Evolutionary conservation across 257 asterid species (phyloP), one percentile per base, ranked within the genome.

Genomic region (Nicotiana tabacum): DNA sequence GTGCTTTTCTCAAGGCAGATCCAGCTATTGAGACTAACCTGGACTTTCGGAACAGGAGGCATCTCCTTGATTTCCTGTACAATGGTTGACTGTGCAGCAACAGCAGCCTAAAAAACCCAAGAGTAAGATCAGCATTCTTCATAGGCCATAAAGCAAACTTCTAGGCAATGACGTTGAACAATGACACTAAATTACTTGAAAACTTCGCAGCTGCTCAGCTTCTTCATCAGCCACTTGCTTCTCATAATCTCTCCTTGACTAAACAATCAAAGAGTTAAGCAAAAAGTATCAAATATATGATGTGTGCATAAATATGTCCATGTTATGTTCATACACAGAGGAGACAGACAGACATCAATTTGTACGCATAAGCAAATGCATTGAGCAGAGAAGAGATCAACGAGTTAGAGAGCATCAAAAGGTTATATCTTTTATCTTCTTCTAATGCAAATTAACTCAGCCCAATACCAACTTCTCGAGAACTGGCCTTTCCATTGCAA

Each of bases 211-310:
- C 87, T 92, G 89, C 78, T 83, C 84, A 80, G 89, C 94, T 88
- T 96, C 99, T 87, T 94, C 97, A 82, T 91, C 95, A 60, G 96
- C 98, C 80, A 93, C 62, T 84, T 96, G 93, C 27, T 85, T 93
- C 87, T 96, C 99, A 77, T 89, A 87, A 70, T 94, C 97, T 86
- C 86, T 91, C 92, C 82, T 94, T 15, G 98, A 91, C 99, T 95
- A 62, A 82, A 83, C 83, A 85, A 82, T 82, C 66, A 83, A 83
- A 85, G 83, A 84, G 66, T 83, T 68, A 83, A 81, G 43, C 68
- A 78, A 66, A 83, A 65, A 24, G 77, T 64, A 33, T 68, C 66
- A 68, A 37, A 74, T 68, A 65, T 29, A 29, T 62, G 78, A 30
- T 4, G 39, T 66, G 58, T 11, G 61, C 18, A 43, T 56, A 51